Evolutionary conservation across 1,284 basidiomycete genomes (phyloP).

Genomic region (Rhodofomes roseus): DNA sequence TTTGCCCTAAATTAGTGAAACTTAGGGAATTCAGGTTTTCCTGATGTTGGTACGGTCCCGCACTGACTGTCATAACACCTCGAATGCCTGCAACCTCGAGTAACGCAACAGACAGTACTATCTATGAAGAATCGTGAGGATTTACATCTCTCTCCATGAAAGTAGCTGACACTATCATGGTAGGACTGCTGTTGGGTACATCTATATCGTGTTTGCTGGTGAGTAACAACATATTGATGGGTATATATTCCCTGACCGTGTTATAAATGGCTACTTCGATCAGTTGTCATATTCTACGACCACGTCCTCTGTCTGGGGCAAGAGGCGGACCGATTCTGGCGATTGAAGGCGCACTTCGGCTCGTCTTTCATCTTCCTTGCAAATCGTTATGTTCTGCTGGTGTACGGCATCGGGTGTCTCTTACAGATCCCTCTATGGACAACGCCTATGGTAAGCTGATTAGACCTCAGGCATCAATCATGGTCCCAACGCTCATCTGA

Average conservation of each 20-base stretch:
- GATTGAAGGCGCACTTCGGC: background rate
- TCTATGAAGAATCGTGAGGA: no score
- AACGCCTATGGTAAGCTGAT: background rate
- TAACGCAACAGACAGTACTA: no score
- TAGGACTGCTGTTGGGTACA: no score
- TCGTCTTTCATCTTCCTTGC: background rate
- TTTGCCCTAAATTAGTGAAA: no score
- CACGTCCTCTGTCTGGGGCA: background rate
- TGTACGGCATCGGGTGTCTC: background rate
- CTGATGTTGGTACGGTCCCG: no score
- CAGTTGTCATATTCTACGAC: background rate
- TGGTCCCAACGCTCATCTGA: no score
- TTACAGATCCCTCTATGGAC: slow-evolving; percentile 9
- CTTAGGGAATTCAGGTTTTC: no score
- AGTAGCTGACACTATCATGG: no score
- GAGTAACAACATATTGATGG: background rate
- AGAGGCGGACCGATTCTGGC: background rate
- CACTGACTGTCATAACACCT: no score
- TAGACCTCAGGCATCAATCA: no score
- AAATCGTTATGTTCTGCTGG: background rate
- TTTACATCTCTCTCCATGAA: no score
- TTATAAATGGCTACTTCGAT: background rate
- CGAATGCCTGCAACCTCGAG: no score
- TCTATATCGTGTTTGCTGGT: background rate
- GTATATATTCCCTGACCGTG: background rate